Conservation (phyloP, 768 basidiomycete genomes). For the Xerocomus brunneocitrinus region DNA sequence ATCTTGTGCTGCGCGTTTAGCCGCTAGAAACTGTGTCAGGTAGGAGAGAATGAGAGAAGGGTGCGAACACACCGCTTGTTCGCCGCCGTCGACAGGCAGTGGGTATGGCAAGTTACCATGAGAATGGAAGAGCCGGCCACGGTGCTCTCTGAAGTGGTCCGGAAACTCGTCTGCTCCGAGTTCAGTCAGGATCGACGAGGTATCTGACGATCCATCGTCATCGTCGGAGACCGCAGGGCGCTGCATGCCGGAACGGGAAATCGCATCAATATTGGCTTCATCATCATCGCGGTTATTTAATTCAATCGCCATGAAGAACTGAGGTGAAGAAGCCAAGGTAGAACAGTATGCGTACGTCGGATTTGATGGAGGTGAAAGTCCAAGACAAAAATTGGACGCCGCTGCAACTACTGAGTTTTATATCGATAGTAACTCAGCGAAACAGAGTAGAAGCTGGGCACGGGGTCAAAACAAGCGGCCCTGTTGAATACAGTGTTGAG, state of each 20-base stretch:
- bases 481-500: slow-evolving; percentile 23
- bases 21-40: slow-evolving; percentile 37
- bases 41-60: neutral
- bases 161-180: slow-evolving; percentile 53
- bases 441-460: slow-evolving; percentile 36
- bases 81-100: slow-evolving; percentile 65
- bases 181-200: slow-evolving; percentile 43
- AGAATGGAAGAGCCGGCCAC: slow-evolving; percentile 66
- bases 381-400: slow-evolving; percentile 35
- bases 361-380: slow-evolving; percentile 30
- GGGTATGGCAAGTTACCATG: slow-evolving; percentile 61
- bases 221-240: slow-evolving; percentile 17
- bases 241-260: slow-evolving; percentile 9
- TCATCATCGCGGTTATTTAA: slow-evolving; percentile 20
- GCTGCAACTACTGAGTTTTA: slow-evolving; percentile 37
- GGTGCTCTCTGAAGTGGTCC: slow-evolving; percentile 51
- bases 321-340: slow-evolving; percentile 5
- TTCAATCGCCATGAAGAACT: slow-evolving; percentile 27
- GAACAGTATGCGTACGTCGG: slow-evolving; percentile 14
- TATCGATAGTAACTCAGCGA: slow-evolving; percentile 38
- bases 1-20: slow-evolving; percentile 46
- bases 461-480: slow-evolving; percentile 33
- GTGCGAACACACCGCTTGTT: slow-evolving; percentile 53
- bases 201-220: slow-evolving; percentile 38
- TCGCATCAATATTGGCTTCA: slow-evolving; percentile 6